Evolutionary conservation across 208 protist genomes (phyloP), one percentile per base, ranked within the genome.

Genomic region (Crithidia brevicula): DNA sequence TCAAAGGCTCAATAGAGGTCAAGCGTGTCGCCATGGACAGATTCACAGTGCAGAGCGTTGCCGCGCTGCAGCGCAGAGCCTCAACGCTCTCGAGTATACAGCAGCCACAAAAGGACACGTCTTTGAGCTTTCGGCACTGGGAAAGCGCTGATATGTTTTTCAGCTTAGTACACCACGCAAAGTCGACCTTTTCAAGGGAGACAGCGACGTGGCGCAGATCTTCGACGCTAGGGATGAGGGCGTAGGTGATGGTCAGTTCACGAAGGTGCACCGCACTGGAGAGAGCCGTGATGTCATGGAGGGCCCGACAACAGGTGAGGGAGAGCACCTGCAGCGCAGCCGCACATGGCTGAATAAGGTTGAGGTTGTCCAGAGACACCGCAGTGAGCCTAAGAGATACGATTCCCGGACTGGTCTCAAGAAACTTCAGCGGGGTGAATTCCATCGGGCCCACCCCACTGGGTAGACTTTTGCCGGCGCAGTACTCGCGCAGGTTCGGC

Each of bases 1-100:
- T n/a, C 43, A 63, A 28, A 7, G 58, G 43, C 28, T 63, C 58
- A 5, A 63, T 22, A 2, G 43, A 40, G 1, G 30, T 13, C 4
- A 63, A 8, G 1, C 18, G 28, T 22, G 18, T 40, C 4, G 30
- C 30, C 3, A 5, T 5, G 3, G 42, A 50, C 43, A 63, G 23
- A 15, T 40, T 52, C 43, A 63, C 58, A 9, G 11, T 28, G n/a
- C 43, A 10, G 15, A 63, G 58, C 40, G 58, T 52, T 15, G 58
- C 28, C 58, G 58, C 43, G 18, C 58, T 63, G 34, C 18, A 3
- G 58, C 42, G 58, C 40, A 63, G 43, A 3, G 58, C 27, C 15
- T 63, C 58, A n/a, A 63, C 28, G 43, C 30, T 52, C 15, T 46
- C 13, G 13, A 62, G 38, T 40, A 25, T 1, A 3, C 3, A 0